A percentile compares a stretch with the other conserved stretches of the same genome.
Conservation (phyloP, 163 green algal genomes). For the Prototheca wickerhamii region DNA sequence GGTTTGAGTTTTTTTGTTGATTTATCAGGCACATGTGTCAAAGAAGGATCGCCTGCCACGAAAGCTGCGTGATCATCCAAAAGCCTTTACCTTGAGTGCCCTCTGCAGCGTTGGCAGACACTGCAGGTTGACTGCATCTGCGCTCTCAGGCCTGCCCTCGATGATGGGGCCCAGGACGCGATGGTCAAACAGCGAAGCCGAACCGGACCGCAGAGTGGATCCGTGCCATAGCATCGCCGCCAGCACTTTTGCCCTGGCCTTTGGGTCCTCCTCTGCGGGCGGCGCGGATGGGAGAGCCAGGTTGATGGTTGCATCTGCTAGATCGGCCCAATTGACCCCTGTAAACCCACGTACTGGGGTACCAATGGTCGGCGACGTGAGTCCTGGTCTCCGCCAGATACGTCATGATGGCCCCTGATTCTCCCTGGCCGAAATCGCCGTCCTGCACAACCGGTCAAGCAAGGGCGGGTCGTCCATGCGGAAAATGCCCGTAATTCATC, state of each 20-base stretch:
- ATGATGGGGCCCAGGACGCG: neutral
- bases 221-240: neutral
- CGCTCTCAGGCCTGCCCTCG: no score
- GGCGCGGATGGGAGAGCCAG: no score
- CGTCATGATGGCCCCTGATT: neutral
- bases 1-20: no score
- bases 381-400: neutral
- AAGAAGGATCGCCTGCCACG: no score
- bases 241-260: neutral
- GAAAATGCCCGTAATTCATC: no score
- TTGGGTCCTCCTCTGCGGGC: neutral
- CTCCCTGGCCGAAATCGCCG: neutral
- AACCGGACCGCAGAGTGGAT: neutral
- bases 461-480: no score
- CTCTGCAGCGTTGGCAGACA: neutral
- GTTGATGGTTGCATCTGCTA: no score
- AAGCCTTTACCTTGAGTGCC: no score
- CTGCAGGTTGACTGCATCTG: neutral
- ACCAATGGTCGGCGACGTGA: neutral
- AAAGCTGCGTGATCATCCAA: no score
- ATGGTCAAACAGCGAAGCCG: neutral
- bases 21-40: no score
- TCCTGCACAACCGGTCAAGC: no score
- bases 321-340: no score
- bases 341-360: neutral